phyloP scores from a whole-genome alignment of 192 early-diverging fungal species.

The Fimicolochytrium jonesii region DNA sequence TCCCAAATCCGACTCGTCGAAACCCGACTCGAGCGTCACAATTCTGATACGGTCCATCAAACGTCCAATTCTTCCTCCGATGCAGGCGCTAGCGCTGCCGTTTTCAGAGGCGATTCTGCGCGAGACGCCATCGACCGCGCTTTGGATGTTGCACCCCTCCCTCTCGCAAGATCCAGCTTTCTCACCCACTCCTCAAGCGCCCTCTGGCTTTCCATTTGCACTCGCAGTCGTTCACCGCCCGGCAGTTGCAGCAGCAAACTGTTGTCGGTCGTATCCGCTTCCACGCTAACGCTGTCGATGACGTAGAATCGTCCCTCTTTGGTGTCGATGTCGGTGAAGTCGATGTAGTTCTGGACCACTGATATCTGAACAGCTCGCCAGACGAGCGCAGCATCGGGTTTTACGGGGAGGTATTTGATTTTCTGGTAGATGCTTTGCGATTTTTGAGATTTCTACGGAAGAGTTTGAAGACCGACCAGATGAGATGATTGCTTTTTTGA shows the following conservation, averaged over 20 bases:
- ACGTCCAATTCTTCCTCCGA: too few relatives aligned
- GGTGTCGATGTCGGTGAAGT: conserved; percentile 15
- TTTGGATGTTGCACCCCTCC: too few relatives aligned
- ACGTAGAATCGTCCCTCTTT: conserved; percentile 4
- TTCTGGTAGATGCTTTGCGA: conserved; percentile 9
- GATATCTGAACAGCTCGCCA: conserved; percentile 11
- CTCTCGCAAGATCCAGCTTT: not conserved
- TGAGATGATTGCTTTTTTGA: too few relatives aligned
- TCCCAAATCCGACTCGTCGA: too few relatives aligned
- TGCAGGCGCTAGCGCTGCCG: too few relatives aligned
- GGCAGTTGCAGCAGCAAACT: not conserved
- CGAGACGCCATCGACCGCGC: too few relatives aligned
- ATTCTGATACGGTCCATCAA: too few relatives aligned
- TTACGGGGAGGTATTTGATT: conserved; percentile 1
- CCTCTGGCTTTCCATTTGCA: conserved; percentile 7
- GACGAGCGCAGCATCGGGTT: conserved; percentile 2
- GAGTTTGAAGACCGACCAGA: too few relatives aligned
- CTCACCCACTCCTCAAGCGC: conserved; percentile 6
- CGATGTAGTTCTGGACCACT: not conserved
- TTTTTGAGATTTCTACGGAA: conserved; percentile 5
- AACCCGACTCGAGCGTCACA: too few relatives aligned
- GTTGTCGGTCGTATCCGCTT: not conserved
- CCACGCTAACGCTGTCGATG: not conserved
- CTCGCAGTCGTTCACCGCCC: not conserved
- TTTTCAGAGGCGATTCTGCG: too few relatives aligned